Evolutionary conservation across 331 rosid species (phyloP).

Genomic region (Saraca asoca): DNA sequence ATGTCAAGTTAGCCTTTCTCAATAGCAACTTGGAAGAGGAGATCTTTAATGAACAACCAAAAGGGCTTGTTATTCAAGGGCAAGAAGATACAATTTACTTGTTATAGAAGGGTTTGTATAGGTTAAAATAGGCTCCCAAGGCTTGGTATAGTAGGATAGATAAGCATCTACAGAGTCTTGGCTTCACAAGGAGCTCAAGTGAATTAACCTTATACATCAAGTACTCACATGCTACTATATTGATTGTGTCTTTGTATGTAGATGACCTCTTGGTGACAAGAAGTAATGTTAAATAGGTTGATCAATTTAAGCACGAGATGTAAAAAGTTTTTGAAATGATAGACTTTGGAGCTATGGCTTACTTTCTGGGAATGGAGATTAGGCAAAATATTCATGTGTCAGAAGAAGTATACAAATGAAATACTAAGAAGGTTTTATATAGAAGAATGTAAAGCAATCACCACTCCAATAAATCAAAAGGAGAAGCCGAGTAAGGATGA

Average conservation of each 20-base stretch:
- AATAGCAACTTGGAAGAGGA: neutral
- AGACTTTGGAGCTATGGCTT: no score
- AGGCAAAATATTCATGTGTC: no score
- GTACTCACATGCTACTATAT: no score
- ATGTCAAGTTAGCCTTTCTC: neutral
- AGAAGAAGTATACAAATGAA: no score
- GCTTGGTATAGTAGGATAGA: neutral
- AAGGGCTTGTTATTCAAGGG: no score
- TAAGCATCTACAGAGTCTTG: neutral
- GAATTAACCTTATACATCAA: conserved; percentile 2
- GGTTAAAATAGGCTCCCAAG: neutral
- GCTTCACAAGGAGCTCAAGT: neutral
- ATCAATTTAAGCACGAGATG: conserved; percentile 12
- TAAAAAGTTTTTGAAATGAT: no score
- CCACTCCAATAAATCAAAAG: no score
- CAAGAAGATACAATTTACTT: conserved; percentile 1
- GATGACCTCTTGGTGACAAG: conserved; percentile 11
- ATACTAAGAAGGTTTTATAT: no score
- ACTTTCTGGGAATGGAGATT: no score
- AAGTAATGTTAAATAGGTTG: neutral
- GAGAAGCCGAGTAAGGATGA: no score
- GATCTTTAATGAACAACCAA: neutral
- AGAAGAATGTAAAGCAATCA: no score
- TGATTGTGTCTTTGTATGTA: neutral
- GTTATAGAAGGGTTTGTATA: neutral